Evolutionary conservation across 345 rosid species (phyloP).

Genomic region (Brassica napus): Da-Ae NC_063436.1:23186001-23186500

Average conservation of each 20-base stretch:
- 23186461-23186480: background rate
- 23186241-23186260: constrained; percentile 95
- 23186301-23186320: constrained; percentile 1
- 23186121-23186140: background rate
- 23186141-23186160: background rate
- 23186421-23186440: background rate
- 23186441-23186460: background rate
- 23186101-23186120: constrained; percentile 3
- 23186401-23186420: background rate
- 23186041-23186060: constrained; percentile 98
- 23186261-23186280: constrained; percentile 98
- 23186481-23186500: background rate
- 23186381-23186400: background rate
- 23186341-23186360: background rate
- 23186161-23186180: constrained; percentile 25
- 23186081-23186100: background rate
- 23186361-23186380: background rate
- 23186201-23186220: constrained; percentile 75
- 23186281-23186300: constrained; percentile 56
- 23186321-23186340: background rate
- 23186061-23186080: constrained; percentile 36
- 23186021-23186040: constrained; percentile 99
- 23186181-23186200: constrained; percentile 97
- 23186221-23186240: constrained; percentile 84
- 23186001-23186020: constrained; percentile 81